Base-by-base conservation (phyloP, 2,329 filamentous ascomycete genomes). In the Pseudodiploospora longispora region DNA sequence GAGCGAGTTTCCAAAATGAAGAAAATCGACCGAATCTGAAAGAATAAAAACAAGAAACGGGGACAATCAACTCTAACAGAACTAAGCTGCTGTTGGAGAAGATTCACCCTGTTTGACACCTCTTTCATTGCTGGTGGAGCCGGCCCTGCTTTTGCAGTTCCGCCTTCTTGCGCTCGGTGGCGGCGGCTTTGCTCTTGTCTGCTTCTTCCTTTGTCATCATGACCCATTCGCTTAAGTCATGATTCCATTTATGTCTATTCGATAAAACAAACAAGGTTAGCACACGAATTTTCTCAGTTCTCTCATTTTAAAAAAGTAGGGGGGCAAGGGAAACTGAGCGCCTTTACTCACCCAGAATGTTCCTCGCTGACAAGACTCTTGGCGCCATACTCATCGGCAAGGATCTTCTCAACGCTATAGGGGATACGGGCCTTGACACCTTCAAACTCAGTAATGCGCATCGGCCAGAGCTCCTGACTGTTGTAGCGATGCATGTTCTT, bases 401-500 rank as follows among this genome's bases (percentile, higher is more conserved):
- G 62, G 29, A 86, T 77, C 56, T 72, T 72, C 53, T 85, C 81
- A 50, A 83, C 85, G 44, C 70, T 72, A 58, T 79, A 84, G 4
- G 87, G 87, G 27, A 93, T 75, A 51, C 73, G 74, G 27, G 84
- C 84, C 9, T 73, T 66, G 2, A 85, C 80, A 19, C 84, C 85
- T 65, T 93, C 87, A 54, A 87, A 93, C 50, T 77, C 74, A 28
- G 80, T 85, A 57, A 80, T 72, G 10, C 85, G 75, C 72, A 93
- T 70, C 4, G 87, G 87, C 65, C 82, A 93, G 9, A 93, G 68
- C 54, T 93, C 85, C n/a, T 68, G 67, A 28, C 76, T 80, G 36
- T 68, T 64, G 62, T 93, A 93, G 38, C 72, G 69, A 64, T 94
- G 87, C 55, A 75, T 75, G 59, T 93, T 90, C 69, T 91, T 91